A percentile compares a stretch with the other conserved stretches of the same genome.
Evolutionary conservation across 257 asterid genomes (phyloP).

Genomic region (Fraxinus pennsylvanica): DNA sequence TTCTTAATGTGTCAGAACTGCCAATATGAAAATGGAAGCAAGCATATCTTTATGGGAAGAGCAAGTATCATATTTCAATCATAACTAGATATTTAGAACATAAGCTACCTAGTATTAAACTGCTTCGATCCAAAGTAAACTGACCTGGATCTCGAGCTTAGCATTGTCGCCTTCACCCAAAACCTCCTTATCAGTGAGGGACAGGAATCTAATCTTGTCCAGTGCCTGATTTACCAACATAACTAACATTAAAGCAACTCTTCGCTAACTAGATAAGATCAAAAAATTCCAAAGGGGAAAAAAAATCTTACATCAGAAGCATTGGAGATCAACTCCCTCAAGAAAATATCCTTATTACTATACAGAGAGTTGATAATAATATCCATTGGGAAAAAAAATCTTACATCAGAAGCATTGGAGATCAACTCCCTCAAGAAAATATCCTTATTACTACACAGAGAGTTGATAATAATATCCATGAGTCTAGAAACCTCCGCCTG

Average conservation of each 20-base stretch:
- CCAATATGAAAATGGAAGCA: background rate
- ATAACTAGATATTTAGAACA: background rate
- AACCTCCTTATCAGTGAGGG: slow-evolving; percentile 89
- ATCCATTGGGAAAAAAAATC: no score
- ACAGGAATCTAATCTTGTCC: slow-evolving; percentile 87
- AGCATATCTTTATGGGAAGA: no score
- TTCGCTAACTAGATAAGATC: background rate
- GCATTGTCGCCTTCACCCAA: slow-evolving; percentile 90
- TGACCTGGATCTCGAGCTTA: slow-evolving; percentile 93
- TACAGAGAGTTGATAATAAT: slow-evolving; percentile 95
- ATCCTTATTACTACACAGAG: slow-evolving; percentile 93
- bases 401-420: slow-evolving; percentile 97
- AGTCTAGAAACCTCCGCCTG: slow-evolving; percentile 98
- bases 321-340: slow-evolving; percentile 95
- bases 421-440: slow-evolving; percentile 94
- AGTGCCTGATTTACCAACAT: slow-evolving; percentile 55
- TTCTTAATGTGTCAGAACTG: background rate
- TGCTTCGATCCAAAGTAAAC: background rate
- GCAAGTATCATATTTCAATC: background rate
- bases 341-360: slow-evolving; percentile 91
- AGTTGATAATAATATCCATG: slow-evolving; percentile 95
- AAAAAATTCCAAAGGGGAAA: background rate
- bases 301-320: slow-evolving; percentile 82
- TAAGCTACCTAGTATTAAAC: background rate
- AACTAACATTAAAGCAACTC: background rate